phyloP scores from a whole-genome alignment of 768 basidiomycete genomes.

The Baorangia bicolor region DNA sequence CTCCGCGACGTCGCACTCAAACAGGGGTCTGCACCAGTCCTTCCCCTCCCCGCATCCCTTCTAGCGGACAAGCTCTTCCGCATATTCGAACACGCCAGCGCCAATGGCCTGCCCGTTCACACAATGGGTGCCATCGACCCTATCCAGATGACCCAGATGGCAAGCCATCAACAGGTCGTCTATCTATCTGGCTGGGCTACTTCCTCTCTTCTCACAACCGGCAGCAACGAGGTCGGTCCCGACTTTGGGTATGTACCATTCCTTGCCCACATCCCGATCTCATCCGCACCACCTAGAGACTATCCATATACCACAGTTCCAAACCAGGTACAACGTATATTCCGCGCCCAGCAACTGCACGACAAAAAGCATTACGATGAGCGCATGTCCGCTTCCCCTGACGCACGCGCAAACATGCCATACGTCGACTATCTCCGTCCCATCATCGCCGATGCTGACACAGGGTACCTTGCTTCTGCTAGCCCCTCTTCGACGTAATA shows the following conservation, averaged over 20 bases:
- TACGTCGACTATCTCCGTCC: constrained; percentile 88
- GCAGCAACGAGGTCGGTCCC: constrained; percentile 88
- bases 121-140: constrained; percentile 95
- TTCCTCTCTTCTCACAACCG: constrained; percentile 83
- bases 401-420: constrained; percentile 66
- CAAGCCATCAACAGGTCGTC: constrained; percentile 76
- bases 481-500: not conserved
- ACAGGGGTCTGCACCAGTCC: constrained; percentile 81
- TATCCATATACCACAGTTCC: constrained; percentile 97
- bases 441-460: constrained; percentile 94
- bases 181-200: constrained; percentile 95
- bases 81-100: constrained; percentile 60
- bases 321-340: constrained; percentile 90
- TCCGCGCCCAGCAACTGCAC: constrained; percentile 89
- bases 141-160: constrained; percentile 95
- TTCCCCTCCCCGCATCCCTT: constrained; percentile 73
- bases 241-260: constrained; percentile 66
- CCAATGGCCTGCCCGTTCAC: constrained; percentile 68
- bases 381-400: constrained; percentile 62
- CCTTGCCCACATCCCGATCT: not conserved
- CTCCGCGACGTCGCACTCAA: constrained; percentile 81
- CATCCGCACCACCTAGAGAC: constrained; percentile 50
- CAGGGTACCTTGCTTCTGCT: constrained; percentile 57
- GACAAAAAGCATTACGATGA: constrained; percentile 94
- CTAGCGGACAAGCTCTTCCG: constrained; percentile 84